Base-by-base conservation (phyloP, 805 yeast genomes). In the Candida lessepsii region DNA sequence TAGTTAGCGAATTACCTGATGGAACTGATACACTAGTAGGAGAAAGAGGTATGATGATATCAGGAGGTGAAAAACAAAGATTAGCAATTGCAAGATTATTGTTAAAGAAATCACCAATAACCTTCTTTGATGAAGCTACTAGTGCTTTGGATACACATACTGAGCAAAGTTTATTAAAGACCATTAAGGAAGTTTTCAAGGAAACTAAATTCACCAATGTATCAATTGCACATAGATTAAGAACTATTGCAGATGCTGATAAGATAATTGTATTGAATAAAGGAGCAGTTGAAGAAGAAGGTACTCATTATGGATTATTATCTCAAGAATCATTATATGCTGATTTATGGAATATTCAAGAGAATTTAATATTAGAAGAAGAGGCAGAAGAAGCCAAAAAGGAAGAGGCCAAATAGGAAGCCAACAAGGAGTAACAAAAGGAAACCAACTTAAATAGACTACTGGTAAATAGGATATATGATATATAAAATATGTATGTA, bases 1-100 rank as follows among this genome's bases (percentile, higher is more conserved):
- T 91, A 34, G 72, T 91, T 11, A 50, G 60, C 5, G 86, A 81
- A 31, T 63, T 93, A 34, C 98, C 99, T 0, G 85, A 86, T 10
- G 96, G 97, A 1, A 68, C 76, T 29, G 70, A 83, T 20, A 93
- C 98, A 0, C 71, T 86, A 42, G 99, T 93, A 13, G 99, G 99
- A 35, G 99, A 93, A 61, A 71, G 95, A 56, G 99, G 99, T n/a
- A 75, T 93, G 75, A 93, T 93, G 99, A 90, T 93, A 34, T 88
- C 96, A 18, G 99, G 99, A n/a, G 99, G 99, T 45, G 99, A 93
- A 60, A 90, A 93, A 59, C 99, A 93, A 63, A 70, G 99, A 47
- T 70, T 93, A 30, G 98, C 99, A 0, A 88, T 93, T 49, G 93
- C 97, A 1, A 74, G 99, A 48, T 77, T 93, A n/a, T 61, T 93